Conservation (phyloP, 2,329 filamentous ascomycete genomes). For the Colletotrichum tropicale region DNA sequence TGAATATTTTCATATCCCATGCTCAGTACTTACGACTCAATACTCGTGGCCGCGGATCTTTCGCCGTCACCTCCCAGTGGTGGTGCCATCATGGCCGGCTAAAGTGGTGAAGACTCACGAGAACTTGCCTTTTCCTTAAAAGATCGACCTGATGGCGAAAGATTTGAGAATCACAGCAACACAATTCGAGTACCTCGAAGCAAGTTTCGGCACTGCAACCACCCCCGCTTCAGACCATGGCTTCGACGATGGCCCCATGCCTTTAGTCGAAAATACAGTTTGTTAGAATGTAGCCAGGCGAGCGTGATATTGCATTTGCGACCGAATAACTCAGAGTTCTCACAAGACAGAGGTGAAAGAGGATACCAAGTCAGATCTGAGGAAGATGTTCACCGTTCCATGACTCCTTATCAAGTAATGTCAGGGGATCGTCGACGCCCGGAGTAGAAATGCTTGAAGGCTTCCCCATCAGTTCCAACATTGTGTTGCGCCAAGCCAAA, state of each 20-base stretch:
- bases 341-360: background rate
- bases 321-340: background rate
- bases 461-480: background rate
- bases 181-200: too few species aligned
- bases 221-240: background rate
- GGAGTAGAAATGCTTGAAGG: background rate
- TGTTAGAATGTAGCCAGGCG: background rate
- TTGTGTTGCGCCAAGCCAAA: background rate
- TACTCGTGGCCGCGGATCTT: background rate
- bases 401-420: background rate
- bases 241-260: rapidly evolving
- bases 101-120: rapidly evolving
- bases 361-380: background rate
- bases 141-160: background rate
- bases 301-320: background rate
- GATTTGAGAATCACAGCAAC: too few species aligned
- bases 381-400: background rate
- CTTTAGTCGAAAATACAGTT: rapidly evolving
- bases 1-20: background rate
- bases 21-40: rapidly evolving
- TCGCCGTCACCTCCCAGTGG: background rate
- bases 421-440: background rate
- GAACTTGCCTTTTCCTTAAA: background rate
- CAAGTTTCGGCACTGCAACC: too few species aligned
- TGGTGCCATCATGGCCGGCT: rapidly evolving